Evolutionary conservation across 331 rosid genomes (phyloP).

Genomic region (Ulmus americana): DNA sequence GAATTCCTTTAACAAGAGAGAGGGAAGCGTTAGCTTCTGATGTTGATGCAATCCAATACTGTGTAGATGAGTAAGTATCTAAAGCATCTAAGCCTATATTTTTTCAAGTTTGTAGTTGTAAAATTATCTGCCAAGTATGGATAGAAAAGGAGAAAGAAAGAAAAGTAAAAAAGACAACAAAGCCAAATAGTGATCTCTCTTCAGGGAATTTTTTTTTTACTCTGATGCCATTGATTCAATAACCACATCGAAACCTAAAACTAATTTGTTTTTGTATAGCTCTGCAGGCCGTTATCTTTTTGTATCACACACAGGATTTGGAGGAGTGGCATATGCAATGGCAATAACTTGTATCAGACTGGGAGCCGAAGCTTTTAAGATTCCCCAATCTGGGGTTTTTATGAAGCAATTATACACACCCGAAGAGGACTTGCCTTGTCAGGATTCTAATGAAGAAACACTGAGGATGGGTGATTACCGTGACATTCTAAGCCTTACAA

Average conservation of each 20-base stretch:
- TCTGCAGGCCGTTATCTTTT: slow-evolving; percentile 71
- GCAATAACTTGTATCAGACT: slow-evolving; percentile 58
- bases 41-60: slow-evolving; percentile 64
- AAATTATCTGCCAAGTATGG: not conserved
- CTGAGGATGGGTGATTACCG: slow-evolving; percentile 72
- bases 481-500: slow-evolving; percentile 74
- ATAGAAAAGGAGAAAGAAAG: not conserved
- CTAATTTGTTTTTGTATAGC: slow-evolving; percentile 30
- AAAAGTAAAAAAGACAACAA: not conserved
- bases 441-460: slow-evolving; percentile 51
- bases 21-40: slow-evolving; percentile 69
- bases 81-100: not conserved
- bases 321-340: slow-evolving; percentile 87
- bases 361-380: slow-evolving; percentile 41
- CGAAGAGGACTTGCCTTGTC: slow-evolving; percentile 38
- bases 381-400: slow-evolving; percentile 31
- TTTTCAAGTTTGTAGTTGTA: not conserved
- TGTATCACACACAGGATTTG: slow-evolving; percentile 80
- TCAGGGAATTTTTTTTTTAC: no score
- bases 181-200: no score
- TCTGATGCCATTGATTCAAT: no score
- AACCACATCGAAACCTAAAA: slow-evolving; percentile 11
- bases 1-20: slow-evolving; percentile 72
- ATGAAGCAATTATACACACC: slow-evolving; percentile 22
- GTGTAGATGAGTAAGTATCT: slow-evolving; percentile 56